phyloP scores from a whole-genome alignment of 345 rosid species.

The Arabidopsis suecica region DNA sequence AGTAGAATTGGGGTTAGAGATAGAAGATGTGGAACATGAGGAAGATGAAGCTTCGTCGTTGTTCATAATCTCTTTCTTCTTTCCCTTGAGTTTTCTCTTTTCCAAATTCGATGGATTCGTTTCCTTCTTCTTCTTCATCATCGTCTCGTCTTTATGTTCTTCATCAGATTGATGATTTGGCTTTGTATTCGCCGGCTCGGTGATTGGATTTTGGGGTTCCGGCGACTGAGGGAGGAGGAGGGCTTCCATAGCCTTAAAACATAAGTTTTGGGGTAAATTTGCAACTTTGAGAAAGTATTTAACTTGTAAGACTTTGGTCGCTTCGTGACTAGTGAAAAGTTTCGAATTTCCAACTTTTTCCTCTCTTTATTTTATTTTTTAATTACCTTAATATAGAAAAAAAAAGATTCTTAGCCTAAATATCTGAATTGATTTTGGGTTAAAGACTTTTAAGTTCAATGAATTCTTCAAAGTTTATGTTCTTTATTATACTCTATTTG shows the following conservation, averaged over 20 bases:
- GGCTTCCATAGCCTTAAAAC: slow-evolving; percentile 42
- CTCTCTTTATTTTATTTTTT: background rate
- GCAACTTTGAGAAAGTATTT: slow-evolving; percentile 34
- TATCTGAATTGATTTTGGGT: background rate
- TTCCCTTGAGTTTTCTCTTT: slow-evolving; percentile 36
- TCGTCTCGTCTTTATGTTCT: slow-evolving; percentile 10
- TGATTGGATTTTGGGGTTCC: slow-evolving; percentile 28
- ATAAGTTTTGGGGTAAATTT: slow-evolving; percentile 29
- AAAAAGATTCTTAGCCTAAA: background rate
- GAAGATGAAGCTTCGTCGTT: slow-evolving; percentile 40
- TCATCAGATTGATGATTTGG: slow-evolving; percentile 15
- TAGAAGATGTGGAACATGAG: slow-evolving; percentile 48
- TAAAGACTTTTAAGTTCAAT: background rate
- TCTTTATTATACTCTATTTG: background rate
- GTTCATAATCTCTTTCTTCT: slow-evolving; percentile 33
- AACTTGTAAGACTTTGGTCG: slow-evolving; percentile 19
- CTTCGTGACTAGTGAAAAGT: slow-evolving; percentile 15
- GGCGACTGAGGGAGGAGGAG: slow-evolving; percentile 40
- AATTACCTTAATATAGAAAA: slow-evolving; percentile 8
- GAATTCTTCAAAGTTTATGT: background rate
- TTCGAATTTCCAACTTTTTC: slow-evolving; percentile 11
- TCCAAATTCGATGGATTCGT: slow-evolving; percentile 41
- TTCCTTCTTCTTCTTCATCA: slow-evolving; percentile 42
- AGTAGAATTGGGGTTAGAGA: slow-evolving; percentile 40
- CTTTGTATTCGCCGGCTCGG: slow-evolving; percentile 39